Evolutionary conservation across 495 filamentous ascomycete species (phyloP), one percentile per base, ranked within the genome.

Genomic region (Amphirosellinia nigrospora): DNA sequence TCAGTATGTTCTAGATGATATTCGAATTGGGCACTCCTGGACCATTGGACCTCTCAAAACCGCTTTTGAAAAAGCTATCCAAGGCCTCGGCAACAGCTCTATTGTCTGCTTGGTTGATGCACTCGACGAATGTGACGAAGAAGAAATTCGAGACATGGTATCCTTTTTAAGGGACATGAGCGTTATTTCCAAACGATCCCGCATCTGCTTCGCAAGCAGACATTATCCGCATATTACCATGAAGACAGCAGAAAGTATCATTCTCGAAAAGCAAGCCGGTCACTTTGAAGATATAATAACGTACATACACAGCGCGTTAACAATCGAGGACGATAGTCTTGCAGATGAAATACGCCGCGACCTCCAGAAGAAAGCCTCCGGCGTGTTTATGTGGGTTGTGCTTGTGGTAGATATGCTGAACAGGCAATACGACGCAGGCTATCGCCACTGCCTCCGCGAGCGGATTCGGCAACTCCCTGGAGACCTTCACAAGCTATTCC

Each of bases 311-410:
- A 48, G n/a, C n/a, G 45, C 45, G 6, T 23, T 48, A 48, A 8
- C 23, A 19, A 48, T 48, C 8, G 7, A 48, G 45, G 45, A 48
- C n/a, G 11, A 0, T 48, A 21, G 2, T 50, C 80, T 36, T 74
- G 75, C 21, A 68, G 82, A 41, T 75, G 80, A 66, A 32, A 77
- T 74, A 69, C 60, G 70, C 56, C 26, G 34, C 3, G 66, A 80
- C 26, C 56, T 87, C 36, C 77, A 80, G 16, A 43, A 69, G 0
- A 86, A 83, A 70, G 74, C 84, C 39, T 71, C 76, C 6, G 82
- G 84, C 0, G 70, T 86, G 11, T 87, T 87, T 43, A 80, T 86
- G 72, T 87, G 84, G 85, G 79, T 83, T 16, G 77, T 82, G 2
- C 69, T 85, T 1, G 82, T 86, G 26, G 79, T 83, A 11, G 75